Evolutionary conservation across 306 rosid species (phyloP).

Genomic region (barrel medic (Medicago truncatula)): MtrunA17r5.0-ANR NC_053046.1:11919001-11919500

Average conservation of each 20-base stretch:
- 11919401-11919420: constrained; percentile 36
- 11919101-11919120: constrained; percentile 1
- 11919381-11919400: constrained; percentile 36
- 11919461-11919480: constrained; percentile 74
- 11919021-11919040: constrained; percentile 78
- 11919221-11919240: constrained; percentile 92
- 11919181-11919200: constrained; percentile 91
- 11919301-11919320: too few species aligned
- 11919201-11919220: constrained; percentile 78
- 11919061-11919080: background rate
- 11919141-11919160: constrained; percentile 90
- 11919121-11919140: constrained; percentile 89
- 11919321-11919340: too few species aligned
- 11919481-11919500: constrained; percentile 84
- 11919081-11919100: background rate
- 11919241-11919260: constrained; percentile 43
- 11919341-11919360: background rate
- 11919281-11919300: too few species aligned
- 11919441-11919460: constrained; percentile 82
- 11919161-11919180: constrained; percentile 83
- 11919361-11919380: background rate
- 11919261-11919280: too few species aligned
- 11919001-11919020: constrained; percentile 83
- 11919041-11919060: background rate
- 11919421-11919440: constrained; percentile 99